A percentile compares a stretch with the other conserved stretches of the same genome.
Conservation (phyloP, 495 filamentous ascomycete species). For the Penicillium maclennaniae region DNA sequence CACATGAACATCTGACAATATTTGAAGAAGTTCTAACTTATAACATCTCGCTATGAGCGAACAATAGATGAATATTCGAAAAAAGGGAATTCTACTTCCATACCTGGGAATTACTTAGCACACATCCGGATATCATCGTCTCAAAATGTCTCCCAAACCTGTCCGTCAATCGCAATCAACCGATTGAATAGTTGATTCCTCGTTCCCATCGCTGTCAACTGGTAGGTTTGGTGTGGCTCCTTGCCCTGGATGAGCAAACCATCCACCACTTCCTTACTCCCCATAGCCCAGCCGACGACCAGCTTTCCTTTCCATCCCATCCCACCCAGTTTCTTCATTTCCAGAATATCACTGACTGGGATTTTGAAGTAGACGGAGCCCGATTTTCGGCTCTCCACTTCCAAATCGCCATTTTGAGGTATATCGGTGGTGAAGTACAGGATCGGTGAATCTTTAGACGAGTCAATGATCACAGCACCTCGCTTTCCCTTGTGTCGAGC, state of each 20-base stretch:
- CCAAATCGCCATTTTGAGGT: constrained; percentile 14
- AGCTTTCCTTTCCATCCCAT: constrained; percentile 87
- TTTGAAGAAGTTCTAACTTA: neutral
- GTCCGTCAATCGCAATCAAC: constrained; percentile 71
- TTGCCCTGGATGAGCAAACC: constrained; percentile 67
- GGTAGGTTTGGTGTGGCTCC: constrained; percentile 44
- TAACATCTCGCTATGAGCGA: neutral
- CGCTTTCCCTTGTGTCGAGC: constrained; percentile 66
- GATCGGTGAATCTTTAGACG: constrained; percentile 33
- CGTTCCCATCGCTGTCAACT: constrained; percentile 67
- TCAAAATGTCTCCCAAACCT: constrained; percentile 86
- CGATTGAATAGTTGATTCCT: constrained; percentile 86
- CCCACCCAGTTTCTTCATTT: constrained; percentile 78
- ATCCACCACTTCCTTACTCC: constrained; percentile 69
- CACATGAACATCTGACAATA: neutral
- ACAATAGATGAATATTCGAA: neutral
- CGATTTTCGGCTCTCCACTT: constrained; percentile 39
- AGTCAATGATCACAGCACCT: constrained; percentile 67
- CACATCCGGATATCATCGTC: constrained; percentile 4
- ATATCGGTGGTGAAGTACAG: constrained; percentile 47
- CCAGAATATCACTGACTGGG: constrained; percentile 55
- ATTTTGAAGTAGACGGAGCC: constrained; percentile 41
- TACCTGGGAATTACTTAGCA: constrained; percentile 25
- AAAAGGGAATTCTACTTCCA: constrained; percentile 9
- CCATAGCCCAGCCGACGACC: constrained; percentile 76